A percentile compares a stretch with the other conserved stretches of the same genome.
Evolutionary conservation across 345 rosid species (phyloP).

Genomic region (Corymbia maculata): DNA sequence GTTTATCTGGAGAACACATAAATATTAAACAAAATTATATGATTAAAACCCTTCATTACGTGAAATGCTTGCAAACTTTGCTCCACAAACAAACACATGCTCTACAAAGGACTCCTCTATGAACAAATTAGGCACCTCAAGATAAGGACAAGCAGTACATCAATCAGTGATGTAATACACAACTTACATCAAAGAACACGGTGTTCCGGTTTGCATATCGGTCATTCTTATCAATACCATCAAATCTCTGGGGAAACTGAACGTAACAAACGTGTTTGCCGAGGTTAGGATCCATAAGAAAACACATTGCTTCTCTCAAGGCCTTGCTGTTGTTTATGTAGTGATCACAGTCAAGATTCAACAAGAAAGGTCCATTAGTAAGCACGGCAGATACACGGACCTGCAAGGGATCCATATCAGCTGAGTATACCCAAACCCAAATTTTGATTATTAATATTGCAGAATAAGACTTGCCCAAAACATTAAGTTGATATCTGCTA

Average conservation of each 20-base stretch:
- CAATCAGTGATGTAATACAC: background rate
- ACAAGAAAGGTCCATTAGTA: conserved; percentile 84
- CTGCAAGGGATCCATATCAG: conserved; percentile 21
- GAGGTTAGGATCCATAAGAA: conserved; percentile 86
- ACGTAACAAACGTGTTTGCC: conserved; percentile 88
- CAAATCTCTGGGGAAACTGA: conserved; percentile 92
- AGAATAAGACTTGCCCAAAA: background rate
- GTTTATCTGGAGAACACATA: conserved; percentile 47
- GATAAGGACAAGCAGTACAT: background rate
- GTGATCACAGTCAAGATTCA: conserved; percentile 96
- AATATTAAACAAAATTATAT: background rate
- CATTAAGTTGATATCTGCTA: background rate
- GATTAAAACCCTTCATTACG: background rate
- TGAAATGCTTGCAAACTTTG: background rate
- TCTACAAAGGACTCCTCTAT: background rate
- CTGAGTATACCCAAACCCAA: background rate
- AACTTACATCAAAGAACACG: conserved; percentile 89
- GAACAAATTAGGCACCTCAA: background rate
- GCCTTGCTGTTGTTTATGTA: conserved; percentile 92
- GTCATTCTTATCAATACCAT: conserved; percentile 83
- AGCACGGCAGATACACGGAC: conserved; percentile 88
- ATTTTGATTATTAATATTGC: background rate
- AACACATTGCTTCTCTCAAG: conserved; percentile 90
- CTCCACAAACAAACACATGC: background rate
- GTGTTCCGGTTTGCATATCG: conserved; percentile 89